A percentile compares a stretch with the other conserved stretches of the same genome.
Conservation (phyloP, 352 stramenopile species). For the Phytophthora lateralis region DNA sequence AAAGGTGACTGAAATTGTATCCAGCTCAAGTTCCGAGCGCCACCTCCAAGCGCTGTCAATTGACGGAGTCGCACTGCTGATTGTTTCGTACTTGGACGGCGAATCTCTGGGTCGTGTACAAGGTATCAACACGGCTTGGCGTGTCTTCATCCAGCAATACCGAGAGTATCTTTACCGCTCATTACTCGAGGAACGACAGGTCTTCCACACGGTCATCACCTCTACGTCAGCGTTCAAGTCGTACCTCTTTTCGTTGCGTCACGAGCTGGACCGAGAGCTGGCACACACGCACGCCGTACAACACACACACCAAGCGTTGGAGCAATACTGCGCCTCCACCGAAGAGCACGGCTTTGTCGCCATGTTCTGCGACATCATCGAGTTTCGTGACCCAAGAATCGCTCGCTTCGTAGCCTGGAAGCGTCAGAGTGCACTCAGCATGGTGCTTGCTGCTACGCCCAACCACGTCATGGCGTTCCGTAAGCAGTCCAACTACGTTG, state of each 20-base stretch:
- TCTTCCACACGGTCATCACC: constrained; percentile 48
- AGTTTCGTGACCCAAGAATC: constrained; percentile 64
- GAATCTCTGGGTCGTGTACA: constrained; percentile 48
- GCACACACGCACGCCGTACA: constrained; percentile 49
- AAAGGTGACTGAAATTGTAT: not conserved
- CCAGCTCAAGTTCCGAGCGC: constrained; percentile 9
- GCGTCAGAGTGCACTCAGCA: constrained; percentile 61
- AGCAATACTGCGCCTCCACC: constrained; percentile 55
- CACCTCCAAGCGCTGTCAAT: constrained; percentile 35
- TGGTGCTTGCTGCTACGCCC: constrained; percentile 65
- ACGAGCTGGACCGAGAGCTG: constrained; percentile 53
- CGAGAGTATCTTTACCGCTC: constrained; percentile 43
- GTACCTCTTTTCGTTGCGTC: constrained; percentile 52
- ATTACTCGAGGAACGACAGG: constrained; percentile 32
- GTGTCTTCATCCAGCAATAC: constrained; percentile 44
- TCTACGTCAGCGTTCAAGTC: constrained; percentile 58
- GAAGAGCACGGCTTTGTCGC: constrained; percentile 72
- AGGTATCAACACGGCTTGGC: constrained; percentile 49
- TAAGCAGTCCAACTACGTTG: constrained; percentile 48
- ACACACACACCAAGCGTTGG: constrained; percentile 45
- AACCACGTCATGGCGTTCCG: constrained; percentile 69
- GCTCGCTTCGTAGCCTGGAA: constrained; percentile 61
- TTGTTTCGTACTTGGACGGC: constrained; percentile 60
- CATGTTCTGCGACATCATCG: constrained; percentile 81
- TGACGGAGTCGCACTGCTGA: constrained; percentile 54